Evolutionary conservation across 352 stramenopile genomes (phyloP), one percentile per base, ranked within the genome.

Genomic region (Pythium pyrilobum): DNA sequence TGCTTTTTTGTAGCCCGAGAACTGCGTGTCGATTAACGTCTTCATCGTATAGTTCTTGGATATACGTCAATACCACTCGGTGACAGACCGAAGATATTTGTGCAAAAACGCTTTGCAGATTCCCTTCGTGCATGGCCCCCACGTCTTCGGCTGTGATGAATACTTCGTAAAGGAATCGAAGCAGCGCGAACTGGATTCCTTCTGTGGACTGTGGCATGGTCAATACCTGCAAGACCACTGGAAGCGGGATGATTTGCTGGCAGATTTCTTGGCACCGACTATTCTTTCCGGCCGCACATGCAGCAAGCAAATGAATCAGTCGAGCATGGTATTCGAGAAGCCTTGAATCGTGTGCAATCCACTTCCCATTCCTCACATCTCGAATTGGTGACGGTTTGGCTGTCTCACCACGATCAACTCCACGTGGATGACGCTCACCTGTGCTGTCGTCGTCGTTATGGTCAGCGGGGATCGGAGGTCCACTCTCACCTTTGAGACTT

Each of bases 221-320:
- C 16, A 85, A 25, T 31, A 87, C 33, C 32, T 80, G 60, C 28
- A 82, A 40, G 10, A 78, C 54, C 37, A 59, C 75, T 11, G 41
- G 38, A n/a, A 87, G 50, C 4, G 77, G 66, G 18, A 85, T 33
- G 28, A 85, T 72, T 49, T 87, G 74, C 56, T 87, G 77, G 18
- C 77, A 87, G 25, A 85, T 84, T 43, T 85, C 72, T 55, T 87
- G 77, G 5, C 72, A 73, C 12, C 68, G 68, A 7, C 69, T 79
- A 29, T 85, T 87, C 55, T 82, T 84, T 3, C 77, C 77, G 0
- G 62, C 71, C 1, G 72, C 79, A 40, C 77, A 86, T 16, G 71
- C 73, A 27, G 76, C 75, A 40, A 90, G 72, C 15, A 90, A 52
- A 42, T 90, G 66, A 8, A 90, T 27, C 27, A 87, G 43, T 16